Conservation (phyloP, 768 basidiomycete species). For the Naganishia onofrii region DNA sequence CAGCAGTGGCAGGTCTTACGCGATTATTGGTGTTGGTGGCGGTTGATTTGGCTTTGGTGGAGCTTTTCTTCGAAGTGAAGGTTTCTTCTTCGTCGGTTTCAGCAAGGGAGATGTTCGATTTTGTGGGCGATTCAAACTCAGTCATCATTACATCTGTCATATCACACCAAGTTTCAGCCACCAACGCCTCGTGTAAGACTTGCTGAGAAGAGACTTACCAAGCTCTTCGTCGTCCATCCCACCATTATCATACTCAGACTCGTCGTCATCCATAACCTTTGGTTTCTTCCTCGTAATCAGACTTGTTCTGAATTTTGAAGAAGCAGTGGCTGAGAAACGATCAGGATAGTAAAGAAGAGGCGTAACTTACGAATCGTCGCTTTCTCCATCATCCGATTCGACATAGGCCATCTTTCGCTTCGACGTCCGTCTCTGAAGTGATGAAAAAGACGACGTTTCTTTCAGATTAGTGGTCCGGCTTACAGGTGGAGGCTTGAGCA, state of each 20-base stretch:
- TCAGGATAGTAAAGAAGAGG: constrained; percentile 22
- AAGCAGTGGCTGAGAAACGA: not conserved
- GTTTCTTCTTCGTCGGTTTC: constrained; percentile 29
- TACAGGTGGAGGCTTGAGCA: too few relatives aligned
- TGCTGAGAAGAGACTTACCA: constrained; percentile 40
- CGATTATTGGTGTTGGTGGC: constrained; percentile 5
- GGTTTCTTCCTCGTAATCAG: constrained; percentile 37
- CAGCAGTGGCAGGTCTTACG: constrained; percentile 19
- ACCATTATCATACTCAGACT: constrained; percentile 44
- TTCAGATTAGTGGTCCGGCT: not conserved
- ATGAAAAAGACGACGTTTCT: not conserved
- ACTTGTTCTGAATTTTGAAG: constrained; percentile 32
- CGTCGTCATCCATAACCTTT: constrained; percentile 44
- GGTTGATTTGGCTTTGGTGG: constrained; percentile 7
- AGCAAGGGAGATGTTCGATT: constrained; percentile 28
- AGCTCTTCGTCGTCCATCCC: constrained; percentile 42
- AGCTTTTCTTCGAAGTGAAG: constrained; percentile 28
- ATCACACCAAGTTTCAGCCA: too few relatives aligned
- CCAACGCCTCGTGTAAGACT: too few relatives aligned
- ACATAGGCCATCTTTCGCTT: constrained; percentile 44
- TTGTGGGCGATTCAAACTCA: constrained; percentile 38
- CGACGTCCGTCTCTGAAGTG: constrained; percentile 34
- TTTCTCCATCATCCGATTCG: constrained; percentile 35
- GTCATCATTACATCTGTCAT: constrained; percentile 44
- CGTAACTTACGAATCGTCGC: constrained; percentile 4